A percentile compares a stretch with the other conserved stretches of the same genome.
Conservation (phyloP, 306 rosid genomes). For the Abrus pulchellus region DNA sequence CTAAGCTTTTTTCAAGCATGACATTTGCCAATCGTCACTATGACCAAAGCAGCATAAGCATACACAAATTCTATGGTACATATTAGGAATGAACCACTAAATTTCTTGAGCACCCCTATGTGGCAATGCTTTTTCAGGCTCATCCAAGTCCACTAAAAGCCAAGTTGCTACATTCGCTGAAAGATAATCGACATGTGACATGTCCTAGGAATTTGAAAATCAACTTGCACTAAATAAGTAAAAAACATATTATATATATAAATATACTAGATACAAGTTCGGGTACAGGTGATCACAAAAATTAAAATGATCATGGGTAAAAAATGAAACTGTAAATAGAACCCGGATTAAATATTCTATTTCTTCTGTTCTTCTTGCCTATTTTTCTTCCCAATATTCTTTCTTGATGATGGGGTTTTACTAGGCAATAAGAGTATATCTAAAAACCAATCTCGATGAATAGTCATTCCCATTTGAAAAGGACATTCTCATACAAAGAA, state of each 20-base stretch:
- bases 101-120: constrained; percentile 1
- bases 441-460: constrained; percentile 45
- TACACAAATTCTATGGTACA: background rate
- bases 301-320: constrained; percentile 37
- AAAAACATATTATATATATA: background rate
- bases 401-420: constrained; percentile 24
- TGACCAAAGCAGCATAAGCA: constrained; percentile 35
- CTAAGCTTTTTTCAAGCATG: constrained; percentile 24
- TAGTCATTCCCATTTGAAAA: constrained; percentile 47
- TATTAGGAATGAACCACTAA: constrained; percentile 29
- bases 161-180: constrained; percentile 30
- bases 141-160: constrained; percentile 19
- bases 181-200: constrained; percentile 16
- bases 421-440: constrained; percentile 31
- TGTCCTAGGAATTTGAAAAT: constrained; percentile 5
- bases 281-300: constrained; percentile 30
- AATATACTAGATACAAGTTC: background rate
- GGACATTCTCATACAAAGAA: constrained; percentile 44
- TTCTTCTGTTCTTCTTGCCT: constrained; percentile 8
- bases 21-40: constrained; percentile 1
- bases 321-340: constrained; percentile 36
- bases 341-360: constrained; percentile 4
- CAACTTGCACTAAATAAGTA: constrained; percentile 5
- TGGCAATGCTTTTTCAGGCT: constrained; percentile 20
- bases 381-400: constrained; percentile 1